Evolutionary conservation across 441 rosid species (phyloP).

Genomic region (Raphanus hybrid): DNA sequence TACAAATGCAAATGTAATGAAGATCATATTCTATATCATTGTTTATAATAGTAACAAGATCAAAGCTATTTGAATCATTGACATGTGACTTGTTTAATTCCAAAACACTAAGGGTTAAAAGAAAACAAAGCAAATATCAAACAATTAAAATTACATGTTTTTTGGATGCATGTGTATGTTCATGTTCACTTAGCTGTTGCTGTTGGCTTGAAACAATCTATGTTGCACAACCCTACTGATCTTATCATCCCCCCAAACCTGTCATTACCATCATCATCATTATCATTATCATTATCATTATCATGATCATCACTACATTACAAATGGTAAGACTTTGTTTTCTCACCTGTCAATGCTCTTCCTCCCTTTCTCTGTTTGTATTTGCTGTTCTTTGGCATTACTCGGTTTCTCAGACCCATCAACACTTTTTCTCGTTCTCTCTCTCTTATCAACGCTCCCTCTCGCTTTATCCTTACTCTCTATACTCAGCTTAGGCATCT

Average conservation of each 20-base stretch:
- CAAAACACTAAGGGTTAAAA: conserved; percentile 23
- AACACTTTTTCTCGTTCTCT: conserved; percentile 54
- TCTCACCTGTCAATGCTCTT: conserved; percentile 83
- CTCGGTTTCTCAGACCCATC: conserved; percentile 52
- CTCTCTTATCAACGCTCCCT: conserved; percentile 59
- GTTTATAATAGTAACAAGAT: conserved; percentile 7
- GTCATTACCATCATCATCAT: conserved; percentile 34
- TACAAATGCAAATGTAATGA: conserved; percentile 24
- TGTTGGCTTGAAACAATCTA: conserved; percentile 89
- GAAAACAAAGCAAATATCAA: conserved; percentile 27
- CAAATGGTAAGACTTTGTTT: no score
- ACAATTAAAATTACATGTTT: conserved; percentile 29
- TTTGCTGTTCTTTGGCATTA: conserved; percentile 45
- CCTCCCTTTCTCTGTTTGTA: conserved; percentile 68
- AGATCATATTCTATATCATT: not conserved
- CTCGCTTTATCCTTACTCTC: conserved; percentile 51
- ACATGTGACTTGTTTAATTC: conserved; percentile 20
- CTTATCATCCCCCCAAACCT: conserved; percentile 88
- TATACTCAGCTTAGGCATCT: conserved; percentile 55
- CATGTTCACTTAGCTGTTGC: conserved; percentile 48
- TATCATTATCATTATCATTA: not conserved
- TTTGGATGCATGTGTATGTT: conserved; percentile 14
- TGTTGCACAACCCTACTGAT: conserved; percentile 87
- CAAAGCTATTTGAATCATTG: conserved; percentile 18
- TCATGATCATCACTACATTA: not conserved